Evolutionary conservation across 768 basidiomycete species (phyloP).

Genomic region (Inosperma sp.): DNA sequence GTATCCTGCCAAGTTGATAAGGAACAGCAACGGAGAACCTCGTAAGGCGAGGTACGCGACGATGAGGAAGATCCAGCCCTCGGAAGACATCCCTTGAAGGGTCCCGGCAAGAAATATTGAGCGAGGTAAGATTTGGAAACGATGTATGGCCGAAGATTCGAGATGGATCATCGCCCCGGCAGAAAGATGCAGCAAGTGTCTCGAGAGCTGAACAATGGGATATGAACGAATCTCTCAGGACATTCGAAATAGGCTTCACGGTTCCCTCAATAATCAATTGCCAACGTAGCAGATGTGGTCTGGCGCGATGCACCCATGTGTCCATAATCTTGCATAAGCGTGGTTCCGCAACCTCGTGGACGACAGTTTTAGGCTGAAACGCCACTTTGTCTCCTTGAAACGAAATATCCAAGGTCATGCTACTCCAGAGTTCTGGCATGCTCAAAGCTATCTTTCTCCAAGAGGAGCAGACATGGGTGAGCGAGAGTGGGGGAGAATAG

Average conservation of each 20-base stretch:
- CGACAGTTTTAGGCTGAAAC: not conserved
- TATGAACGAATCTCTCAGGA: not conserved
- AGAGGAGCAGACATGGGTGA: not conserved
- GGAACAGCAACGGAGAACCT: not conserved
- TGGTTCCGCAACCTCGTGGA: too few species aligned
- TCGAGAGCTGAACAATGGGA: not conserved
- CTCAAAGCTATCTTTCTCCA: not conserved
- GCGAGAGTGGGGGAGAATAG: not conserved
- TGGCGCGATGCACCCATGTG: not conserved
- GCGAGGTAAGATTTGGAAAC: not conserved
- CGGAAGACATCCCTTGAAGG: not conserved
- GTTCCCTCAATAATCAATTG: not conserved
- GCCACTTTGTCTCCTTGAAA: not conserved
- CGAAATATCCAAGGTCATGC: not conserved
- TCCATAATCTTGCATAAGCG: not conserved
- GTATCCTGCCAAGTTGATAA: not conserved
- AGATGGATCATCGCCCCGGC: not conserved
- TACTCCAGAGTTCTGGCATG: not conserved
- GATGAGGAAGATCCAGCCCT: not conserved
- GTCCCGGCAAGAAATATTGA: not conserved
- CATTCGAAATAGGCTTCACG: not conserved
- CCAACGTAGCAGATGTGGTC: not conserved
- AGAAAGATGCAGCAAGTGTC: not conserved
- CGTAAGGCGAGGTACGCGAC: not conserved
- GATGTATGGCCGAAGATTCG: not conserved